Evolutionary conservation across 805 yeast species (phyloP).

Genomic region (Kodamaea kaohsiungensis): DNA sequence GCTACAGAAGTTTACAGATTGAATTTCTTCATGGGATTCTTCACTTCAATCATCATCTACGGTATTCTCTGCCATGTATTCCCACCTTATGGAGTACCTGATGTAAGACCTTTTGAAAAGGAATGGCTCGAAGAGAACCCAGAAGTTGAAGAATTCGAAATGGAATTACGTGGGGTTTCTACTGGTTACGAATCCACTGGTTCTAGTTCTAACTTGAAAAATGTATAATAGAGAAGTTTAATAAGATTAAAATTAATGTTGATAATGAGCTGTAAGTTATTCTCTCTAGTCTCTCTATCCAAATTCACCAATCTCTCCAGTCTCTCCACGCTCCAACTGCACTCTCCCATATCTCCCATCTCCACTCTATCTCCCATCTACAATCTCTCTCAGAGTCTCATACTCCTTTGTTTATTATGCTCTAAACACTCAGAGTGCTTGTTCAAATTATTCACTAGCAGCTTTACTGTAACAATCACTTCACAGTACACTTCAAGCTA

Average conservation of each 20-base stretch:
- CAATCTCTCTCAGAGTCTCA: no score
- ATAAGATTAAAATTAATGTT: not conserved
- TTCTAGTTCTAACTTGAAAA: not conserved
- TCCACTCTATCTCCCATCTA: no score
- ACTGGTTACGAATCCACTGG: slow-evolving; percentile 1
- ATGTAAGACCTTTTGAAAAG: slow-evolving; percentile 42
- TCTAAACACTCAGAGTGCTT: no score
- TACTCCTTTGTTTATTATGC: no score
- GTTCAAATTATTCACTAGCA: no score
- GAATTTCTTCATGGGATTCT: slow-evolving; percentile 77
- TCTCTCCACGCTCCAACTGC: no score
- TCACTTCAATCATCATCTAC: slow-evolving; percentile 57
- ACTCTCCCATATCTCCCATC: no score
- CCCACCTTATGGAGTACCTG: slow-evolving; percentile 49
- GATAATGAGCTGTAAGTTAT: not conserved
- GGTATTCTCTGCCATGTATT: slow-evolving; percentile 49
- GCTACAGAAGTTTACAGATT: slow-evolving; percentile 73
- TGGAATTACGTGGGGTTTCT: slow-evolving; percentile 23
- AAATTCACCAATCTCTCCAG: no score
- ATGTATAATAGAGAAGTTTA: not conserved
- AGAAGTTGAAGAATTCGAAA: slow-evolving; percentile 64
- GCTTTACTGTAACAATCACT: no score
- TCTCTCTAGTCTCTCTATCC: no score
- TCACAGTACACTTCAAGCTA: not conserved
- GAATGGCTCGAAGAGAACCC: slow-evolving; percentile 66